Evolutionary conservation across 2,329 filamentous ascomycete species (phyloP).

Genomic region (Pestalotiopsis sp.): DNA sequence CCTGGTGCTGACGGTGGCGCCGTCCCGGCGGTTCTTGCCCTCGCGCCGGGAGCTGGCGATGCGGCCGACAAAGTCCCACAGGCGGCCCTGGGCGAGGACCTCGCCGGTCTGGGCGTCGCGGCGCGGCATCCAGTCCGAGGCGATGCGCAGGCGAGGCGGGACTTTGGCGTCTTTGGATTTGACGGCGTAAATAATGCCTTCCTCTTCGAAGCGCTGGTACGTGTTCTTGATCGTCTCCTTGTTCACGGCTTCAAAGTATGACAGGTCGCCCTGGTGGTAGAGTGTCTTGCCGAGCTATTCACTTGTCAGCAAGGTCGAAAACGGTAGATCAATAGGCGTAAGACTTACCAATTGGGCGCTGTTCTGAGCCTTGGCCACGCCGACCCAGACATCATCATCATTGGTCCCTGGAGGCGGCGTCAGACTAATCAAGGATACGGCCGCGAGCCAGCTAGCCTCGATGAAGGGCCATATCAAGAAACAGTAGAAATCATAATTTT

Average conservation of each 20-base stretch:
- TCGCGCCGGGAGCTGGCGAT: slow-evolving; percentile 83
- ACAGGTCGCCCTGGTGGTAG: slow-evolving; percentile 95
- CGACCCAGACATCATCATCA: slow-evolving; percentile 74
- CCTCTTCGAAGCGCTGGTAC: slow-evolving; percentile 83
- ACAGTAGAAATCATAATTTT: slow-evolving; percentile 98
- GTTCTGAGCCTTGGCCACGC: slow-evolving; percentile 74
- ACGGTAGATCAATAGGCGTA: too few relatives aligned
- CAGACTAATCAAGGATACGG: slow-evolving; percentile 83
- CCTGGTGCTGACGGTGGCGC: slow-evolving; percentile 79
- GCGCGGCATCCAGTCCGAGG: slow-evolving; percentile 71
- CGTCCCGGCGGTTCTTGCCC: slow-evolving; percentile 95
- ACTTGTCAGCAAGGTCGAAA: neutral
- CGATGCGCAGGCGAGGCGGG: slow-evolving; percentile 64
- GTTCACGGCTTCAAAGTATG: slow-evolving; percentile 97
- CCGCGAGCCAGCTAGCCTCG: slow-evolving; percentile 89
- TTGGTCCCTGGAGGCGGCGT: slow-evolving; percentile 63
- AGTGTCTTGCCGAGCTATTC: slow-evolving; percentile 85
- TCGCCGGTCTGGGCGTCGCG: slow-evolving; percentile 61
- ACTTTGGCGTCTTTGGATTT: slow-evolving; percentile 66
- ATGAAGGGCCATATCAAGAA: slow-evolving; percentile 99
- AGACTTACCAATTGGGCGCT: slow-evolving; percentile 72
- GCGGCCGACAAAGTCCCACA: slow-evolving; percentile 91
- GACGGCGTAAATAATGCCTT: slow-evolving; percentile 79
- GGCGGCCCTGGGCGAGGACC: slow-evolving; percentile 68
- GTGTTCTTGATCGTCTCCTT: slow-evolving; percentile 97